phyloP scores from a whole-genome alignment of 1,284 basidiomycete species.

The Fomitopsis schrenkii region DNA sequence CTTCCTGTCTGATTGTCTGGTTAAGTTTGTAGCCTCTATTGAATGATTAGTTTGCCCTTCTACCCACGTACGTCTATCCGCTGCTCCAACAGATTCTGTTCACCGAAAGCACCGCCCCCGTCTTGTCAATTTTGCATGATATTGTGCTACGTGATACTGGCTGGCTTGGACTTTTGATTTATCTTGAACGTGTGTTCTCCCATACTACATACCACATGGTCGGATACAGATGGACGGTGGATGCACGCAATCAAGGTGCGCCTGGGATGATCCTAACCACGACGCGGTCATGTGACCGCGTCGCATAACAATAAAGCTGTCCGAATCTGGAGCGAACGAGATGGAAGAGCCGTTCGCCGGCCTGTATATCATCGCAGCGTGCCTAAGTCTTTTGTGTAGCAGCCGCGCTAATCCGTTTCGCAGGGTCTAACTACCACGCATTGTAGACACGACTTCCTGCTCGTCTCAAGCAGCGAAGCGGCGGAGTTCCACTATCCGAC shows the following conservation, averaged over 20 bases:
- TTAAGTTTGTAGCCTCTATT: neutral
- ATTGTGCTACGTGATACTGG: too few species aligned
- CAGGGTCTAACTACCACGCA: neutral
- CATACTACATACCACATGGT: too few species aligned
- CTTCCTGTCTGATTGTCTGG: neutral
- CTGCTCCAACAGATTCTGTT: too few species aligned
- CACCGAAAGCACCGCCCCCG: too few species aligned
- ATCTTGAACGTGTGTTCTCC: too few species aligned
- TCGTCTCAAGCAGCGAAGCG: too few species aligned
- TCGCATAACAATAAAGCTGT: conserved; percentile 3
- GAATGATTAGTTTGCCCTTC: neutral
- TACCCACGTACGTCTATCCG: too few species aligned
- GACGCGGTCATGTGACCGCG: conserved; percentile 4
- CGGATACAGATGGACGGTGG: too few species aligned
- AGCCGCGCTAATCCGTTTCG: neutral
- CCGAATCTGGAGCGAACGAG: neutral
- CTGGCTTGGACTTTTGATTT: too few species aligned
- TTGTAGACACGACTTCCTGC: too few species aligned
- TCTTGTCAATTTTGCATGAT: too few species aligned
- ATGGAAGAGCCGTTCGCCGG: neutral
- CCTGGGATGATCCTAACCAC: neutral
- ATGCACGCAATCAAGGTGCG: neutral
- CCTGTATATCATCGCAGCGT: neutral
- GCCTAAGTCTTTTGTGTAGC: neutral
- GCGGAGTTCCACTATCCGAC: too few species aligned